phyloP scores from a whole-genome alignment of 1,284 basidiomycete genomes.

The Ganoderma sp. region DNA sequence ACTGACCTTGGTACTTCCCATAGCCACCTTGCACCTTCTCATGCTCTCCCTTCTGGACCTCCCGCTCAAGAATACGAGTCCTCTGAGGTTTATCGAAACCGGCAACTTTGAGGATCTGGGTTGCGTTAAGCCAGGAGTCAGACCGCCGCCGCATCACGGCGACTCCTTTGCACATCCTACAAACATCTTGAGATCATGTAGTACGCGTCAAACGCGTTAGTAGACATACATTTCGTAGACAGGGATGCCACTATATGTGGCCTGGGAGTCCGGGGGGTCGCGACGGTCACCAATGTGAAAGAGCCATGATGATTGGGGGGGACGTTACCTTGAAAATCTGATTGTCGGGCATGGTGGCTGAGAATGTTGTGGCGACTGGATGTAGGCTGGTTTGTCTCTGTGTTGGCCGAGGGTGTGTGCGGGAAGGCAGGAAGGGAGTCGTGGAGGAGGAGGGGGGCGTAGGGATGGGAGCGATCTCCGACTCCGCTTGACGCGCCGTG shows the following conservation, averaged over 20 bases:
- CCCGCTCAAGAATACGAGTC: conserved; percentile 95
- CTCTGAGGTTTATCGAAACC: conserved; percentile 99
- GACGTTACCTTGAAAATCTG: conserved; percentile 77
- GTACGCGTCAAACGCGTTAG: conserved; percentile 44
- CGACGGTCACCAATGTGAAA: conserved; percentile 21
- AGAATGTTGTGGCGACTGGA: neutral
- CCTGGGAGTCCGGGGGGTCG: conserved; percentile 49
- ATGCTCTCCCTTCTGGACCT: conserved; percentile 98
- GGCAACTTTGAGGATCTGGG: conserved; percentile 98
- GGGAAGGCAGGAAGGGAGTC: conserved; percentile 7
- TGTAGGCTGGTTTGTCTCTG: neutral
- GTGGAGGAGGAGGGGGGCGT: conserved; percentile 4
- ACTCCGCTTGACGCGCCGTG: conserved; percentile 23
- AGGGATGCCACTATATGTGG: conserved; percentile 87
- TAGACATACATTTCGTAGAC: conserved; percentile 82
- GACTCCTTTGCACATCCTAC: conserved; percentile 91
- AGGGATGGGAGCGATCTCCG: conserved; percentile 23
- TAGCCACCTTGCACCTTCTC: conserved; percentile 99
- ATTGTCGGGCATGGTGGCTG: conserved; percentile 69
- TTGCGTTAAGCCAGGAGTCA: conserved; percentile 98
- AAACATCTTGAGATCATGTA: conserved; percentile 42
- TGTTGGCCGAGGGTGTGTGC: neutral
- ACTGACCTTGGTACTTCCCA: conserved; percentile 96
- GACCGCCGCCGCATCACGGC: conserved; percentile 97
- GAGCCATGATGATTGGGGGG: conserved; percentile 25